Evolutionary conservation across 805 yeast species (phyloP).

Genomic region (Myxozyma nipponensis): DNA sequence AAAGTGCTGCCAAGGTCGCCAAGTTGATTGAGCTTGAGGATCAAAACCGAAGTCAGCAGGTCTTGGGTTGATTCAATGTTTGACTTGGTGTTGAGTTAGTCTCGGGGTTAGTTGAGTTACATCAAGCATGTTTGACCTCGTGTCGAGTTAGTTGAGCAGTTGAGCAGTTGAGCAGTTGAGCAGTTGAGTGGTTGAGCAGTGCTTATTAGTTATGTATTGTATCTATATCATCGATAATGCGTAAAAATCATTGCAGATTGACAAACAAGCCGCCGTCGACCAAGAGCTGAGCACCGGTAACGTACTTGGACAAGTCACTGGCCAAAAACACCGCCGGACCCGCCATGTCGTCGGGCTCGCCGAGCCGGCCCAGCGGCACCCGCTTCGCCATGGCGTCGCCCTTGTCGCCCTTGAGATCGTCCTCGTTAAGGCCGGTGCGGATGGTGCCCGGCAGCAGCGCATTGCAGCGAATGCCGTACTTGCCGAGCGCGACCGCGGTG

Average conservation of each 20-base stretch:
- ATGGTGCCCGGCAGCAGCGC: constrained; percentile 48
- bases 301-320: constrained; percentile 19
- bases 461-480: constrained; percentile 45
- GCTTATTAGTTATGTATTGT: too few species aligned
- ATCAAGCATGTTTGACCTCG: too few species aligned
- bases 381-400: constrained; percentile 41
- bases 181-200: too few species aligned
- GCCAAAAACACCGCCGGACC: constrained; percentile 32
- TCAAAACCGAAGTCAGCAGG: too few species aligned
- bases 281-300: constrained; percentile 43
- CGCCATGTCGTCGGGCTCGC: constrained; percentile 29
- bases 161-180: too few species aligned
- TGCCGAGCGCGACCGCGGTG: constrained; percentile 44
- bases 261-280: constrained; percentile 46
- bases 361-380: constrained; percentile 33
- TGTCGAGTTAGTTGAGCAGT: too few species aligned
- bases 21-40: background rate
- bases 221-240: too few species aligned
- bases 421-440: constrained; percentile 43
- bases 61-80: too few species aligned
- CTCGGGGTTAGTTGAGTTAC: too few species aligned
- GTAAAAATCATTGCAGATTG: constrained; percentile 46
- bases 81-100: too few species aligned
- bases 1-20: constrained; percentile 44
- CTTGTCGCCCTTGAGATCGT: constrained; percentile 42